phyloP scores from a whole-genome alignment of 1,139 yeast species.

The Yamadazyma spencermartinsiae region DNA sequence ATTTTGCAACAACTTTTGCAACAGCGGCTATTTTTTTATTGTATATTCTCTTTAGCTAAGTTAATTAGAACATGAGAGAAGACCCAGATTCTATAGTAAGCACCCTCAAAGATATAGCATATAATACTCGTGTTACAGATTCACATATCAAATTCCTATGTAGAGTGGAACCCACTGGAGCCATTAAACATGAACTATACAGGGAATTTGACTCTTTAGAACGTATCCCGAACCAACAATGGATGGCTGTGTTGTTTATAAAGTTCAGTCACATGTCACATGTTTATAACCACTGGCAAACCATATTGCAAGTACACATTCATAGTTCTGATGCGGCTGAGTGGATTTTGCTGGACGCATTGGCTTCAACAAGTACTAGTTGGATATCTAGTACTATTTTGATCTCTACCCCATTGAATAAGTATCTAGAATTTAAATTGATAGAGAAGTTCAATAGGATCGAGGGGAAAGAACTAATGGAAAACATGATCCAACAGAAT shows the following conservation, averaged over 20 bases:
- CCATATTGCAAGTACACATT: constrained; percentile 5
- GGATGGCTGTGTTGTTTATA: constrained; percentile 12
- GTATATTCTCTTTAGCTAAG: no score
- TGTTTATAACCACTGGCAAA: constrained; percentile 12
- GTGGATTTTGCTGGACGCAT: constrained; percentile 8
- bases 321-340: neutral
- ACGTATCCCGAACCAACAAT: constrained; percentile 5
- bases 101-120: neutral
- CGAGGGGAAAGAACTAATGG: neutral
- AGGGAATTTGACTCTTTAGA: constrained; percentile 4
- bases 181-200: neutral
- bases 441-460: neutral
- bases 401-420: neutral
- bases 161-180: neutral
- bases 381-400: constrained; percentile 16
- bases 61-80: neutral
- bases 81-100: neutral
- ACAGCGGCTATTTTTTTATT: neutral
- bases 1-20: neutral
- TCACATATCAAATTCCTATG: neutral
- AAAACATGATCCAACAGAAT: constrained; percentile 9
- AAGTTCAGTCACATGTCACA: constrained; percentile 4
- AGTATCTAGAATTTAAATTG: neutral
- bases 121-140: neutral
- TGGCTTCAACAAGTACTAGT: constrained; percentile 9